Evolutionary conservation across 1,284 basidiomycete genomes (phyloP).

Genomic region (Ustilago crameri): DNA sequence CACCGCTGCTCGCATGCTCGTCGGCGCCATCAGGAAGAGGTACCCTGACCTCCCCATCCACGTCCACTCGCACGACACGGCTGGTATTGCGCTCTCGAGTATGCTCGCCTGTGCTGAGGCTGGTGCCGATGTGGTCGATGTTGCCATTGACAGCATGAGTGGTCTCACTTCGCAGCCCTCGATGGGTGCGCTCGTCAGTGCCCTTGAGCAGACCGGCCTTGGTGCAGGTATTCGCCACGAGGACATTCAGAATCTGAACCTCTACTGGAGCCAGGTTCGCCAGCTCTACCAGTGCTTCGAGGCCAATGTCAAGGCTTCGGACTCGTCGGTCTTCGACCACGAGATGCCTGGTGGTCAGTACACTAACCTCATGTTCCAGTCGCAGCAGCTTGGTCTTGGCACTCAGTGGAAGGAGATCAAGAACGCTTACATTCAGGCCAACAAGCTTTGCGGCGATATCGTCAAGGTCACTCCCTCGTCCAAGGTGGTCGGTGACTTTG

Average conservation of each 20-base stretch:
- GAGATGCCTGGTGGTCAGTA: constrained; percentile 95
- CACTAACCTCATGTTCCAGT: constrained; percentile 84
- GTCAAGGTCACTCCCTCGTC: constrained; percentile 99
- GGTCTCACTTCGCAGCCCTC: constrained; percentile 98
- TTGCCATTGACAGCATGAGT: constrained; percentile 96
- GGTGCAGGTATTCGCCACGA: constrained; percentile 97
- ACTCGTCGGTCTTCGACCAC: constrained; percentile 91
- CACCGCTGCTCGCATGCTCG: constrained; percentile 88
- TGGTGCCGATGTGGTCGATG: constrained; percentile 97
- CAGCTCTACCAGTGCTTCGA: constrained; percentile 96
- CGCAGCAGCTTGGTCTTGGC: constrained; percentile 93
- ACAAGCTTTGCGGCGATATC: constrained; percentile 88
- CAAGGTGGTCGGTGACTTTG: constrained; percentile 99
- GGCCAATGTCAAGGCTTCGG: constrained; percentile 93
- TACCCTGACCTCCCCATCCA: constrained; percentile 98
- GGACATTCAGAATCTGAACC: constrained; percentile 95
- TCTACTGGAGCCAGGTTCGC: constrained; percentile 98
- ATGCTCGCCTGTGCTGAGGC: constrained; percentile 96
- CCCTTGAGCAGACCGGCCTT: constrained; percentile 92
- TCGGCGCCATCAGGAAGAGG: constrained; percentile 92
- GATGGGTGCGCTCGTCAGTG: constrained; percentile 94
- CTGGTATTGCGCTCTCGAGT: constrained; percentile 94
- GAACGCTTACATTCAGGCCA: constrained; percentile 85
- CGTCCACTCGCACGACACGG: constrained; percentile 99
- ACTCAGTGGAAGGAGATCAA: constrained; percentile 99